Evolutionary conservation across 1,284 basidiomycete species (phyloP).

Genomic region (Anthracocystis walkeri): DNA sequence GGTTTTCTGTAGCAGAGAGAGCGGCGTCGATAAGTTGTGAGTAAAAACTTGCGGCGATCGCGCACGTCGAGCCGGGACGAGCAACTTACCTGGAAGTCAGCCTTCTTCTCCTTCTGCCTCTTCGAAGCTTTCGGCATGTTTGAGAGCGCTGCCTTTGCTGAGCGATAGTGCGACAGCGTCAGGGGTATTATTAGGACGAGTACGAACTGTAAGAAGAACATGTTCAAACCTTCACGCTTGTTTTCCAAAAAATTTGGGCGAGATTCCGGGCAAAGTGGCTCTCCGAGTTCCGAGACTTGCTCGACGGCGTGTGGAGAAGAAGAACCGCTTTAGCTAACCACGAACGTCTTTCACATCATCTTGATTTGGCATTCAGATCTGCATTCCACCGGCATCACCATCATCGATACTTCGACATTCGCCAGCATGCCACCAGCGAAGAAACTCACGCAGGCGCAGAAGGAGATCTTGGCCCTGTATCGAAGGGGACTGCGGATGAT

Average conservation of each 20-base stretch:
- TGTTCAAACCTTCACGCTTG: background rate
- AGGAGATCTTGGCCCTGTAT: constrained; percentile 60
- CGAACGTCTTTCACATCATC: background rate
- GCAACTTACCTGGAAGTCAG: constrained; percentile 43
- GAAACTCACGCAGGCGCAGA: constrained; percentile 55
- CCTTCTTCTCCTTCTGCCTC: constrained; percentile 50
- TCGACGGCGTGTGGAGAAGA: constrained; percentile 5
- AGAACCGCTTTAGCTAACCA: constrained; percentile 6
- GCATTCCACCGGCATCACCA: background rate
- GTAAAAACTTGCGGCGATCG: constrained; percentile 8
- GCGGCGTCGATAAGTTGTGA: background rate
- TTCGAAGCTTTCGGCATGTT: constrained; percentile 55
- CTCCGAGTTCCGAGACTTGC: background rate
- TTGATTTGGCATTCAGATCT: background rate
- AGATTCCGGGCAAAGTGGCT: background rate
- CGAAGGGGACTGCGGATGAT: constrained; percentile 60
- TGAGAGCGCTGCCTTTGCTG: background rate
- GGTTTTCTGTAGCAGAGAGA: constrained; percentile 78
- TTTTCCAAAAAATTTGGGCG: constrained; percentile 8
- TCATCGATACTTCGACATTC: background rate
- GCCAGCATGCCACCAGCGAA: constrained; percentile 29
- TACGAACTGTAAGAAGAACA: background rate
- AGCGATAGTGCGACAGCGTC: background rate
- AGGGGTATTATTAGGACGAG: background rate
- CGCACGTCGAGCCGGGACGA: too few relatives aligned